Percentiles rank a stretch among this genome's conserved stretches.
These are phyloP conservation scores for Cryptosporidium tyzzeri DNA, from an alignment of 169 alveolate species.

Conservation along the genomic window DNA sequence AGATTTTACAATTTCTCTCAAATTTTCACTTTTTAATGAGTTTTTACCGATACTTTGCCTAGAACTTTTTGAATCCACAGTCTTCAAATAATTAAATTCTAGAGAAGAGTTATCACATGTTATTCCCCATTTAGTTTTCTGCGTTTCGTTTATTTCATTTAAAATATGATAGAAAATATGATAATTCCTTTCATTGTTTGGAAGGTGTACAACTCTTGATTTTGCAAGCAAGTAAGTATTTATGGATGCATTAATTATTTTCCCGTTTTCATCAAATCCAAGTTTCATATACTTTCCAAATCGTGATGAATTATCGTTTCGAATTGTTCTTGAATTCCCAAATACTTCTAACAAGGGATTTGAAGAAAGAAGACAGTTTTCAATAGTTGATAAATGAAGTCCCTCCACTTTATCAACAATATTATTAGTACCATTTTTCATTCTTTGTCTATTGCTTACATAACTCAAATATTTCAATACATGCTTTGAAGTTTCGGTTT, in stretches of 20 bases:
- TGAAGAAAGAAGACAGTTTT: slow-evolving; percentile 78
- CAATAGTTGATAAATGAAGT: slow-evolving; percentile 8
- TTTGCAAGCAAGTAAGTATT: slow-evolving; percentile 81
- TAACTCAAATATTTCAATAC: slow-evolving; percentile 65
- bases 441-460: slow-evolving; percentile 59
- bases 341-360: slow-evolving; percentile 98
- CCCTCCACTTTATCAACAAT: not conserved
- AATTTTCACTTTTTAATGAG: not conserved
- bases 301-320: slow-evolving; percentile 95
- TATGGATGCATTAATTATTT: slow-evolving; percentile 76
- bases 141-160: slow-evolving; percentile 43
- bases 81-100: slow-evolving; percentile 49
- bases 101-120: not conserved
- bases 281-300: slow-evolving; percentile 81
- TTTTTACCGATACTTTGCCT: not conserved
- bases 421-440: not conserved
- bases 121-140: slow-evolving; percentile 26
- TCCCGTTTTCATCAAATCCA: slow-evolving; percentile 52
- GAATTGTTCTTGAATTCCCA: slow-evolving; percentile 98
- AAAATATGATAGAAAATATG: slow-evolving; percentile 62
- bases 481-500: slow-evolving; percentile 98
- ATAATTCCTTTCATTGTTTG: slow-evolving; percentile 80
- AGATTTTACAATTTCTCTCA: slow-evolving; percentile 18
- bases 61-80: not conserved
- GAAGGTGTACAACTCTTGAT: slow-evolving; percentile 79